Evolutionary conservation across 2,329 filamentous ascomycete genomes (phyloP).

Genomic region (Colletotrichum salicis): DNA sequence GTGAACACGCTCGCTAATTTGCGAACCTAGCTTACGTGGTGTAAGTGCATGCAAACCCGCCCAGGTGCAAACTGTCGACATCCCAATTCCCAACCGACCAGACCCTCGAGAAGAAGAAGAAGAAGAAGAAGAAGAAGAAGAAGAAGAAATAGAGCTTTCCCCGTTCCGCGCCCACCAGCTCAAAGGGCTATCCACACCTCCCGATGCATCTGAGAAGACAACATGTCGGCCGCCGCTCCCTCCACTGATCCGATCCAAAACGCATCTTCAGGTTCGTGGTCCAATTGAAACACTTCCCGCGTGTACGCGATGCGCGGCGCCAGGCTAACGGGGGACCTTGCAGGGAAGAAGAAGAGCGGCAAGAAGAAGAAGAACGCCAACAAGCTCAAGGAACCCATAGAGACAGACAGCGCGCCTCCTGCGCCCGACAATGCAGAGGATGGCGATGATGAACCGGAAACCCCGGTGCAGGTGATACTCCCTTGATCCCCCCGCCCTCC

Average conservation of each 20-base stretch:
- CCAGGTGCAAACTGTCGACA: slow-evolving; percentile 28
- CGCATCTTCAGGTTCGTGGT: slow-evolving; percentile 41
- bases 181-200: slow-evolving; percentile 32
- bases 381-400: slow-evolving; percentile 56
- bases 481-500: slow-evolving; percentile 5
- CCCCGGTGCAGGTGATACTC: slow-evolving; percentile 45
- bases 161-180: slow-evolving; percentile 25
- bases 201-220: slow-evolving; percentile 35
- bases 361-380: slow-evolving; percentile 69
- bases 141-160: slow-evolving; percentile 1
- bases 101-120: background rate
- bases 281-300: slow-evolving; percentile 6
- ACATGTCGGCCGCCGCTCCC: slow-evolving; percentile 44
- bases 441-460: slow-evolving; percentile 57
- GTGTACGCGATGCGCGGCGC: slow-evolving; percentile 3
- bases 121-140: background rate
- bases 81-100: slow-evolving; percentile 14
- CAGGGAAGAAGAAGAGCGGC: slow-evolving; percentile 67
- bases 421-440: slow-evolving; percentile 49
- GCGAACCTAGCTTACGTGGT: slow-evolving; percentile 34
- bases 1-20: slow-evolving; percentile 37
- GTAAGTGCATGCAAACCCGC: slow-evolving; percentile 30
- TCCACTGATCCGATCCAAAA: slow-evolving; percentile 40
- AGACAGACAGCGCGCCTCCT: slow-evolving; percentile 46
- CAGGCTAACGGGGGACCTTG: slow-evolving; percentile 22